A percentile compares a stretch with the other conserved stretches of the same genome.
These are phyloP conservation scores for Rhododendron griersonianum DNA, from an alignment of 148 eudicot species.

Conservation along the genomic window DNA sequence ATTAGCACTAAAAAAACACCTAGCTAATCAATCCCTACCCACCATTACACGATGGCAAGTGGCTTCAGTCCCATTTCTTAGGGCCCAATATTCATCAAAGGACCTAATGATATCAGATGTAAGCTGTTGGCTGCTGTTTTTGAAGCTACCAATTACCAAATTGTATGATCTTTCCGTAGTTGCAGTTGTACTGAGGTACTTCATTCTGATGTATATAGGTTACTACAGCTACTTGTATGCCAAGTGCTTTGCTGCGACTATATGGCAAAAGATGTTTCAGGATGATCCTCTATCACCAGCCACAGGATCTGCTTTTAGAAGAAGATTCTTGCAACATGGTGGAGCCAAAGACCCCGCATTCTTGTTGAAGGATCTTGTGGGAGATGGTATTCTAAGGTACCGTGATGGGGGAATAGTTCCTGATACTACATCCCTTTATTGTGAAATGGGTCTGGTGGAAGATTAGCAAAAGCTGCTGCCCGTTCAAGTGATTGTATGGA, in stretches of 20 bases:
- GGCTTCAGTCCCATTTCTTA: not conserved
- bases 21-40: not conserved
- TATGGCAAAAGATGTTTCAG: conserved; percentile 71
- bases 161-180: not conserved
- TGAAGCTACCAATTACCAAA: not conserved
- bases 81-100: not conserved
- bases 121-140: not conserved
- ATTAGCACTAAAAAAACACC: not conserved
- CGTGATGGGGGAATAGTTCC: conserved; percentile 73
- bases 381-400: conserved; percentile 40
- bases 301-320: conserved; percentile 73
- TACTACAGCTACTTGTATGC: conserved; percentile 97
- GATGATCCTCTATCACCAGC: conserved; percentile 80
- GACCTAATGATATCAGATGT: not conserved
- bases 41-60: not conserved
- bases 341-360: conserved; percentile 82
- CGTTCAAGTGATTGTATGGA: not conserved
- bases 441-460: conserved; percentile 45
- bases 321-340: conserved; percentile 73
- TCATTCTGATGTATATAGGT: conserved; percentile 32
- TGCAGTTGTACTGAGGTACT: not conserved
- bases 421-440: conserved; percentile 52
- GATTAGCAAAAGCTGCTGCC: not conserved
- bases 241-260: conserved; percentile 87
- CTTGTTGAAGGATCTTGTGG: conserved; percentile 60